Evolutionary conservation across 257 asterid species (phyloP), one percentile per base, ranked within the genome.

Genomic region (Salvia miltiorrhiza): DNA sequence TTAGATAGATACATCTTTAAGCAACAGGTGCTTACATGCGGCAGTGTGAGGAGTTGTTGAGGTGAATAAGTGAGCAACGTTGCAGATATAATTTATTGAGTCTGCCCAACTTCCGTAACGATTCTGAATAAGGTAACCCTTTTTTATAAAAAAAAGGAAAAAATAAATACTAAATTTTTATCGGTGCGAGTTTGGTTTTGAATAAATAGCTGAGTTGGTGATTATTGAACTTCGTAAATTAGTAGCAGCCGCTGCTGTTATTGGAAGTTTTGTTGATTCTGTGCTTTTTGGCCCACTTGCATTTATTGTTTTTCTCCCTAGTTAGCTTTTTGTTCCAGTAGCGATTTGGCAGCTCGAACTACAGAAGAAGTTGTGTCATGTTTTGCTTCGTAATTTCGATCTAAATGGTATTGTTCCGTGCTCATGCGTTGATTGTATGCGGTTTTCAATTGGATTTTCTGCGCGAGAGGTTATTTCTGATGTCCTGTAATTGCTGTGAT

Each of bases 201-300:
- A 26, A 71, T 60, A 58, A 40, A 39, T 75, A 37, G 50, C 69
- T 21, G 71, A 64, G 60, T 71, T 75, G 17, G 43, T 49, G 66
- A 53, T 43, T 35, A 30, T 28, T 73, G 59, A 63, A 65, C 67
- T 41, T 43, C 58, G 59, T 64, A 1, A 63, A 48, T 54, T 58
- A n/a, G 50, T 13, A 48, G 70, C 68, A 53, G 37, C 35, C 74
- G 13, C 74, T 17, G 74, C 19, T 59, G 39, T 52, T 21, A 16
- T 59, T 48, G 65, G 74, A 63, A 50, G 58, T 45, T 75, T 70
- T 62, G 67, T 40, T 12, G 41, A 49, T 66, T 67, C 60, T 50
- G 20, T 72, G 66, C 33, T 13, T 71, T 74, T 60, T 54, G 69
- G 60, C 50, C 7, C 73, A 20, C 73, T 47, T 48, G 68, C 80